phyloP scores from a whole-genome alignment of 768 basidiomycete genomes.

The Tylopilus intermedius region DNA sequence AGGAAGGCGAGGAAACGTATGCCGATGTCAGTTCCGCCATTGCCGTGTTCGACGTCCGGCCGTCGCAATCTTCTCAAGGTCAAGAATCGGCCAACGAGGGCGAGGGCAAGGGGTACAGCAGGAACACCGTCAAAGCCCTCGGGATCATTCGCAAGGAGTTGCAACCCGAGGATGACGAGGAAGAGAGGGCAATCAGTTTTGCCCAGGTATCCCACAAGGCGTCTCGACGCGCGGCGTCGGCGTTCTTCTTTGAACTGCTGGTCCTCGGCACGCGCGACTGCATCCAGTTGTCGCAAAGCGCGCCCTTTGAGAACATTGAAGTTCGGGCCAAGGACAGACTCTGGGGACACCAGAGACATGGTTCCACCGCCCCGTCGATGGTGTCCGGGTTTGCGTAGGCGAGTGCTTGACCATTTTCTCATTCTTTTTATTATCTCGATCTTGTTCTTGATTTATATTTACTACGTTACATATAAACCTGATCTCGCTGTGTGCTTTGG shows the following conservation, averaged over 20 bases:
- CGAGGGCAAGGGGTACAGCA: constrained; percentile 76
- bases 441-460: constrained; percentile 10
- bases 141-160: constrained; percentile 70
- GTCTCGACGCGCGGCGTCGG: constrained; percentile 84
- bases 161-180: constrained; percentile 45
- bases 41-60: constrained; percentile 70
- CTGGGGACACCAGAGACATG: constrained; percentile 65
- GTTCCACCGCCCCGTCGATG: constrained; percentile 41
- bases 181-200: constrained; percentile 72
- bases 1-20: constrained; percentile 61
- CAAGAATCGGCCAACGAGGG: constrained; percentile 40
- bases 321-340: constrained; percentile 77
- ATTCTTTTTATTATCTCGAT: constrained; percentile 6
- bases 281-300: constrained; percentile 69
- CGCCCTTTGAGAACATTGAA: constrained; percentile 82
- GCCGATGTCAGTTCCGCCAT: constrained; percentile 73
- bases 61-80: constrained; percentile 48
- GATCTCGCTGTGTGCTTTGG: not conserved
- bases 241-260: constrained; percentile 97
- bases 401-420: not conserved
- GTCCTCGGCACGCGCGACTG: constrained; percentile 92
- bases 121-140: constrained; percentile 84
- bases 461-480: not conserved
- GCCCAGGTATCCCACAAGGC: constrained; percentile 76
- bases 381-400: constrained; percentile 37